Evolutionary conservation across 2,329 filamentous ascomycete species (phyloP).

Genomic region (Fusarium mexicanum): DNA sequence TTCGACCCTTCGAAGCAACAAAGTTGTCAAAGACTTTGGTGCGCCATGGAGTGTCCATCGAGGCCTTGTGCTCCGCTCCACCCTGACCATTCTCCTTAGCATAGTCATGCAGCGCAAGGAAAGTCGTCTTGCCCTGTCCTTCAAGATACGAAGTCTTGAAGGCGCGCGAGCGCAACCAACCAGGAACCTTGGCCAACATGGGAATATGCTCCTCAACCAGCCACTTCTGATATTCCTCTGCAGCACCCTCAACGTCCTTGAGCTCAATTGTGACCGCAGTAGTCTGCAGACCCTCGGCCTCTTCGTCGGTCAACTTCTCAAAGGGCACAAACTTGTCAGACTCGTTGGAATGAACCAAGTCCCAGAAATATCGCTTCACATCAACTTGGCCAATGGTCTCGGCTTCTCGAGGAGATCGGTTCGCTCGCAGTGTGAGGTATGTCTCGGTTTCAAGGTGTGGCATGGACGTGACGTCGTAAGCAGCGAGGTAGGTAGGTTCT

Average conservation of each 20-base stretch:
- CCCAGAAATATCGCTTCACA: constrained; percentile 77
- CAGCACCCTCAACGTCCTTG: constrained; percentile 59
- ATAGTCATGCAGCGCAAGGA: constrained; percentile 78
- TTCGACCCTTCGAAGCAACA: constrained; percentile 65
- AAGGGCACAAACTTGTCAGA: constrained; percentile 66
- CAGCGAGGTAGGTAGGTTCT: constrained; percentile 76
- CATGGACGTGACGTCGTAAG: constrained; percentile 85
- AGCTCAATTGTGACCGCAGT: constrained; percentile 70
- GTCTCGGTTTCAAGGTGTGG: constrained; percentile 72
- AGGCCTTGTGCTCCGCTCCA: constrained; percentile 70
- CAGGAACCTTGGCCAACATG: constrained; percentile 77
- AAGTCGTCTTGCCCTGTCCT: constrained; percentile 60
- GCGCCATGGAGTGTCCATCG: constrained; percentile 70
- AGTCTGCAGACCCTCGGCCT: constrained; percentile 68
- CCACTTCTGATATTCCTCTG: constrained; percentile 71
- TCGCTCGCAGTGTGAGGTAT: constrained; percentile 73
- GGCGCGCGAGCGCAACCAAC: constrained; percentile 79
- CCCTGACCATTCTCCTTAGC: constrained; percentile 71
- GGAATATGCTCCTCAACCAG: constrained; percentile 78
- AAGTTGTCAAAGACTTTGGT: constrained; percentile 67
- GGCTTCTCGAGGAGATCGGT: constrained; percentile 64
- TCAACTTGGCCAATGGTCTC: constrained; percentile 65
- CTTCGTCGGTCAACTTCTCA: constrained; percentile 67
- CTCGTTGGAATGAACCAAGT: constrained; percentile 67
- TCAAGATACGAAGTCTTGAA: constrained; percentile 75